Conservation (phyloP, 2,329 filamentous ascomycete genomes). For the Fusarium compactum region DNA sequence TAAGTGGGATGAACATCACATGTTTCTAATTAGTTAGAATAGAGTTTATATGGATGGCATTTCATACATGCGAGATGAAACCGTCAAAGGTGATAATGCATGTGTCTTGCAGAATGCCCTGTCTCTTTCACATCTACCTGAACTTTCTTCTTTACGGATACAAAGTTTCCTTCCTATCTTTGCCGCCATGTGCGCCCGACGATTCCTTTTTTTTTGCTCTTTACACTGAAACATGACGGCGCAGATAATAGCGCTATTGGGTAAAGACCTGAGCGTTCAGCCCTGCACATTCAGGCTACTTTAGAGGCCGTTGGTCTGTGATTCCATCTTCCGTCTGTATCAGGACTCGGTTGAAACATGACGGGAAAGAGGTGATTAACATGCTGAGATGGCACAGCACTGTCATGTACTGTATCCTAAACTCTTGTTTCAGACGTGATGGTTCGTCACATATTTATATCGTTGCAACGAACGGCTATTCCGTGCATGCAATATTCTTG, state of each 20-base stretch:
- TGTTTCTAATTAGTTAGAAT: slow-evolving; percentile 1
- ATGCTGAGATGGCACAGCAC: slow-evolving; percentile 13
- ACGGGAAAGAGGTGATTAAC: slow-evolving; percentile 8
- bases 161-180: not conserved
- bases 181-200: slow-evolving; percentile 2
- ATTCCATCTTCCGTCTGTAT: not conserved
- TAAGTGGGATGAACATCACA: slow-evolving; percentile 4
- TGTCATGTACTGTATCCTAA: not conserved
- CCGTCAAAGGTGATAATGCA: slow-evolving; percentile 1
- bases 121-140: slow-evolving; percentile 18
- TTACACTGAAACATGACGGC: slow-evolving; percentile 39
- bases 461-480: not conserved
- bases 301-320: slow-evolving; percentile 11
- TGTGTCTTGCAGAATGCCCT: not conserved
- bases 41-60: not conserved
- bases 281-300: slow-evolving; percentile 5
- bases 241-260: slow-evolving; percentile 17
- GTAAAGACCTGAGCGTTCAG: slow-evolving; percentile 24
- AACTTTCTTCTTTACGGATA: slow-evolving; percentile 14
- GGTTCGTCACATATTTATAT: slow-evolving; percentile 15
- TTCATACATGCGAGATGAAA: slow-evolving; percentile 36
- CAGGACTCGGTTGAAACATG: slow-evolving; percentile 22
- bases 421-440: slow-evolving; percentile 9
- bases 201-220: not conserved
- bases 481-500: not conserved